A percentile compares a stretch with the other conserved stretches of the same genome.
Evolutionary conservation across 352 stramenopile species (phyloP).

Genomic region (Phytopythium cucurbitacearum): DNA sequence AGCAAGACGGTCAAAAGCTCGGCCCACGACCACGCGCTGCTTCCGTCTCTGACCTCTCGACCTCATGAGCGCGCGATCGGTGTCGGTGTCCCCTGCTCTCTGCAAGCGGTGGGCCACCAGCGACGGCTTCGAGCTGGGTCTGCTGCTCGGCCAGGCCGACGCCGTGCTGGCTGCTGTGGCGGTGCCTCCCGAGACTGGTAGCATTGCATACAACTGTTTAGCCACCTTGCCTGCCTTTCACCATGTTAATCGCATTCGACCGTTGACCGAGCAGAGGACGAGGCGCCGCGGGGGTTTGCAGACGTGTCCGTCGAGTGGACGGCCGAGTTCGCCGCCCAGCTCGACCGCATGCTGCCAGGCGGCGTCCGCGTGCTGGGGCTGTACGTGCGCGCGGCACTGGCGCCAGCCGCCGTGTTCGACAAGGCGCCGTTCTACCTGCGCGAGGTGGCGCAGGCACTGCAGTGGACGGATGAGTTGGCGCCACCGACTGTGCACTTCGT

Average conservation of each 20-base stretch:
- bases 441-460: constrained; percentile 32
- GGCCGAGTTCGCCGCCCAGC: constrained; percentile 57
- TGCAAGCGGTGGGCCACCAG: constrained; percentile 12
- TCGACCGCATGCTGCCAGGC: constrained; percentile 61
- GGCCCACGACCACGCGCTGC: not conserved
- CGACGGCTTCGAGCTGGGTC: constrained; percentile 43
- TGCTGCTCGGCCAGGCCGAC: constrained; percentile 59
- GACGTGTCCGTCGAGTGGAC: constrained; percentile 68
- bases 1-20: no score
- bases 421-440: constrained; percentile 50
- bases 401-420: constrained; percentile 20
- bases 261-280: constrained; percentile 16
- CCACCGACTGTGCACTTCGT: constrained; percentile 30
- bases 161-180: constrained; percentile 41
- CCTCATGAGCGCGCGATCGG: not conserved
- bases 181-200: constrained; percentile 46
- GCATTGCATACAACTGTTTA: not conserved
- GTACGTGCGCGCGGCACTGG: constrained; percentile 39
- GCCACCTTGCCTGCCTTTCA: no score
- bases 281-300: constrained; percentile 23
- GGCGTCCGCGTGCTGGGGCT: constrained; percentile 49
- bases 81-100: not conserved
- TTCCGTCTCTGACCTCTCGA: not conserved
- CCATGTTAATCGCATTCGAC: not conserved
- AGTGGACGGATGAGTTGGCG: constrained; percentile 11